A percentile compares a stretch with the other conserved stretches of the same genome.
phyloP scores from a whole-genome alignment of 768 basidiomycete genomes.

The Kondoa malvinella region DNA sequence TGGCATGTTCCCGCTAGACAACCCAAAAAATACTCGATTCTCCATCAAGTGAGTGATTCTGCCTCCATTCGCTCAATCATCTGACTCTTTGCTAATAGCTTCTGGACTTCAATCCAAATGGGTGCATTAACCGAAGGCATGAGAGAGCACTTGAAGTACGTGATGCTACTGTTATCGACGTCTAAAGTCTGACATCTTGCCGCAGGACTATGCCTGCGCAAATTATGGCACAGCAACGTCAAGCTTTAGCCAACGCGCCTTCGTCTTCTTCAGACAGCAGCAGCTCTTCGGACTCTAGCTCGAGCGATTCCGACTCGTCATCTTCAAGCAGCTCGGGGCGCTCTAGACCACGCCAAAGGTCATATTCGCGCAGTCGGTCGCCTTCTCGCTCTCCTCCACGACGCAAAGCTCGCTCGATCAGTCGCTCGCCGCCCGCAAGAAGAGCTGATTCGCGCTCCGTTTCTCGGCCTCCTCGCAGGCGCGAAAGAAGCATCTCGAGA shows the following conservation, averaged over 20 bases:
- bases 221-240: slow-evolving; percentile 3
- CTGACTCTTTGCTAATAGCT: slow-evolving; percentile 65
- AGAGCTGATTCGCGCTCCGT: background rate
- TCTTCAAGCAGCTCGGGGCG: background rate
- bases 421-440: background rate
- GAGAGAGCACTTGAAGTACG: slow-evolving; percentile 76
- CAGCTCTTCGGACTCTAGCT: slow-evolving; percentile 3
- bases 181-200: background rate
- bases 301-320: background rate
- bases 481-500: background rate
- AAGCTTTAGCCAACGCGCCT: background rate
- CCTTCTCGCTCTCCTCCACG: background rate
- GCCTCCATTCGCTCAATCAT: background rate
- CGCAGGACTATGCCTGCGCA: background rate
- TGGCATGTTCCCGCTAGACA: slow-evolving; percentile 87
- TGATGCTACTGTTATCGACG: background rate
- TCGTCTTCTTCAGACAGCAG: background rate
- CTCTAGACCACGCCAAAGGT: background rate
- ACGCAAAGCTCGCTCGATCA: background rate
- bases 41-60: slow-evolving; percentile 24
- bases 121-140: slow-evolving; percentile 86
- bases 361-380: background rate
- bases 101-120: slow-evolving; percentile 86
- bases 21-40: slow-evolving; percentile 81
- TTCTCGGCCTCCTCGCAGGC: background rate